These are phyloP conservation scores for Trypethelium eluteriae DNA, from an alignment of 495 filamentous ascomycete genomes.

Conservation along the genomic window DNA sequence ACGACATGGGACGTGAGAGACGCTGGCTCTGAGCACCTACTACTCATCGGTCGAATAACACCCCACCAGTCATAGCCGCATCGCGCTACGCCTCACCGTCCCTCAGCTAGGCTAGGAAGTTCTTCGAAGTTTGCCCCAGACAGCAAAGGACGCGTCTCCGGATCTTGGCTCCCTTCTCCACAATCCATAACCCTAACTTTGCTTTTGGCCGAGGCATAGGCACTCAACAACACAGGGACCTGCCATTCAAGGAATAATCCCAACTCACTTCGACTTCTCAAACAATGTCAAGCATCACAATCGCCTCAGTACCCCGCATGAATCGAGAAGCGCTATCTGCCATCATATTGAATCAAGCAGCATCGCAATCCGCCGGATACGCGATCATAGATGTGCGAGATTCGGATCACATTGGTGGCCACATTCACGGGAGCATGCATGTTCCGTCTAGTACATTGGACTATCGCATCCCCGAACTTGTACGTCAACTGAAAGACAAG, in stretches of 20 bases:
- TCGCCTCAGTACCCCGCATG: slow-evolving; percentile 58
- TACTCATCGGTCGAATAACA: too few species aligned
- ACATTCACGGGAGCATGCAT: slow-evolving; percentile 68
- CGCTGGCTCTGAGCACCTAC: too few species aligned
- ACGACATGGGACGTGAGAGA: too few species aligned
- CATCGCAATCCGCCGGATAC: slow-evolving; percentile 77
- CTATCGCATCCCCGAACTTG: slow-evolving; percentile 67
- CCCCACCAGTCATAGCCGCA: too few species aligned
- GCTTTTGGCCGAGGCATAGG: neutral
- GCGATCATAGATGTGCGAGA: slow-evolving; percentile 89
- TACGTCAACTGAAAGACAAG: slow-evolving; percentile 68
- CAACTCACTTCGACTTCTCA: neutral
- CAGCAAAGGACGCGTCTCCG: neutral
- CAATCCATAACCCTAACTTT: neutral
- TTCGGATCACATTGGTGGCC: slow-evolving; percentile 85
- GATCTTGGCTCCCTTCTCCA: neutral
- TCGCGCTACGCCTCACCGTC: too few species aligned
- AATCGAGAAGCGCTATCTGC: slow-evolving; percentile 54
- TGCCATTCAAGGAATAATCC: slow-evolving; percentile 4
- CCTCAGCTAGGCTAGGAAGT: too few species aligned
- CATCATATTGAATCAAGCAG: slow-evolving; percentile 43
- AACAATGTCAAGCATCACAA: slow-evolving; percentile 49
- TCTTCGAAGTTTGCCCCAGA: too few species aligned
- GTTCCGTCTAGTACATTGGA: slow-evolving; percentile 67
- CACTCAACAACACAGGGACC: neutral